A percentile compares a stretch with the other conserved stretches of the same genome.
Conservation (phyloP, 192 early-diverging fungal genomes). For the Gamsiella multidivaricata region DNA sequence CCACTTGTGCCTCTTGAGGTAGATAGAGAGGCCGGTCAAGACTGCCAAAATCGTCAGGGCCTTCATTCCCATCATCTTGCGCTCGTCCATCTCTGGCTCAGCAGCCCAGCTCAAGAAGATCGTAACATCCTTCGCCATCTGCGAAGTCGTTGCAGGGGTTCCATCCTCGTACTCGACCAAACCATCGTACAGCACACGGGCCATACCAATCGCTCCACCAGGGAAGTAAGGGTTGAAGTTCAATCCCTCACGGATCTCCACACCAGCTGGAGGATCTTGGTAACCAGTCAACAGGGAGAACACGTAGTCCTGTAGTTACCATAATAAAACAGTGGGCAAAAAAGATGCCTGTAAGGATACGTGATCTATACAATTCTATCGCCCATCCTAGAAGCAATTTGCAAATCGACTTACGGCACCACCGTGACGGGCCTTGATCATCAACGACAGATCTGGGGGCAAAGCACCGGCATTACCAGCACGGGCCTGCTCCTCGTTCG, state of each 20-base stretch:
- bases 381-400: too few relatives aligned
- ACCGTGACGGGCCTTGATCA: constrained; percentile 94
- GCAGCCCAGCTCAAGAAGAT: constrained; percentile 94
- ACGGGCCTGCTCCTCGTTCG: constrained; percentile 97
- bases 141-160: constrained; percentile 93
- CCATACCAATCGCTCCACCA: constrained; percentile 97
- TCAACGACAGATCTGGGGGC: constrained; percentile 96
- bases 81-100: constrained; percentile 96
- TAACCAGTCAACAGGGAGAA: constrained; percentile 96
- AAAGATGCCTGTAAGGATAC: too few relatives aligned
- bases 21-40: constrained; percentile 83
- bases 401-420: constrained; percentile 70
- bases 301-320: constrained; percentile 84
- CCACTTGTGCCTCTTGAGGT: constrained; percentile 96
- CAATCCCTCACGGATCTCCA: constrained; percentile 93
- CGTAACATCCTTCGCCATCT: constrained; percentile 97
- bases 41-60: constrained; percentile 76
- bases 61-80: constrained; percentile 97
- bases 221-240: constrained; percentile 99
- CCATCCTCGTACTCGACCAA: constrained; percentile 96
- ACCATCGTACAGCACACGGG: constrained; percentile 92
- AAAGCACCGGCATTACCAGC: constrained; percentile 95
- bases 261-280: constrained; percentile 92
- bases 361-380: too few relatives aligned
- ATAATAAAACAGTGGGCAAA: too few relatives aligned